Evolutionary conservation across 495 filamentous ascomycete genomes (phyloP).

Genomic region (Hyphodiscus hymeniophilus): DNA sequence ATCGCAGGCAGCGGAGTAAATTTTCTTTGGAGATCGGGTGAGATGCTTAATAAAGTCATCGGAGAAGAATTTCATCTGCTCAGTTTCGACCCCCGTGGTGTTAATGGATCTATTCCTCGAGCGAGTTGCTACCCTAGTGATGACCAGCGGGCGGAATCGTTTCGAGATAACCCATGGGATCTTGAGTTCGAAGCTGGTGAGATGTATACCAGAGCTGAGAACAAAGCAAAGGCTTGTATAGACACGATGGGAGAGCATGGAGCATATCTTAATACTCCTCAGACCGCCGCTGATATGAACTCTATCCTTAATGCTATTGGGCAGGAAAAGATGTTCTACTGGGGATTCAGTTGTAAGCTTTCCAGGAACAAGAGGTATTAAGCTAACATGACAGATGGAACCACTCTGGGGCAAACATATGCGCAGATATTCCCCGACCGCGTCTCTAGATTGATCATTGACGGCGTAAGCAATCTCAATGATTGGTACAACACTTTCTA

Average conservation of each 20-base stretch:
- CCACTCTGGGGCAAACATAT: slow-evolving; percentile 49
- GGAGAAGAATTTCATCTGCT: slow-evolving; percentile 37
- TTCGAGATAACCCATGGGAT: slow-evolving; percentile 22
- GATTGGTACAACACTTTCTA: slow-evolving; percentile 28
- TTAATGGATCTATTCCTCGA: slow-evolving; percentile 31
- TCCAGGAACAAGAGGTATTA: slow-evolving; percentile 17
- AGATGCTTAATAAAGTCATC: slow-evolving; percentile 27
- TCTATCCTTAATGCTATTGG: slow-evolving; percentile 27
- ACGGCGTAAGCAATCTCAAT: slow-evolving; percentile 37
- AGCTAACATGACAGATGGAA: slow-evolving; percentile 37
- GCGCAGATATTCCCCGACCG: slow-evolving; percentile 34
- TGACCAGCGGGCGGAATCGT: slow-evolving; percentile 20
- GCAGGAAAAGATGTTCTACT: slow-evolving; percentile 40
- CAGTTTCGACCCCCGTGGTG: slow-evolving; percentile 37
- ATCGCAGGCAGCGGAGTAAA: slow-evolving; percentile 27
- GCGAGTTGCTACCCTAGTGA: slow-evolving; percentile 31
- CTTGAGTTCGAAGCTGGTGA: slow-evolving; percentile 30
- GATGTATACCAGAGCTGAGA: slow-evolving; percentile 30
- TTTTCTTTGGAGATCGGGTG: slow-evolving; percentile 28
- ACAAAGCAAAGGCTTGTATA: slow-evolving; percentile 29
- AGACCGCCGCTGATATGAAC: slow-evolving; percentile 43
- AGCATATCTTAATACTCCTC: slow-evolving; percentile 37
- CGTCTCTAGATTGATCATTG: slow-evolving; percentile 35
- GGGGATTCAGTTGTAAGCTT: slow-evolving; percentile 47
- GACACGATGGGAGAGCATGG: slow-evolving; percentile 35